Evolutionary conservation across 768 basidiomycete species (phyloP).

Genomic region (Tubosaeta sp.): DNA sequence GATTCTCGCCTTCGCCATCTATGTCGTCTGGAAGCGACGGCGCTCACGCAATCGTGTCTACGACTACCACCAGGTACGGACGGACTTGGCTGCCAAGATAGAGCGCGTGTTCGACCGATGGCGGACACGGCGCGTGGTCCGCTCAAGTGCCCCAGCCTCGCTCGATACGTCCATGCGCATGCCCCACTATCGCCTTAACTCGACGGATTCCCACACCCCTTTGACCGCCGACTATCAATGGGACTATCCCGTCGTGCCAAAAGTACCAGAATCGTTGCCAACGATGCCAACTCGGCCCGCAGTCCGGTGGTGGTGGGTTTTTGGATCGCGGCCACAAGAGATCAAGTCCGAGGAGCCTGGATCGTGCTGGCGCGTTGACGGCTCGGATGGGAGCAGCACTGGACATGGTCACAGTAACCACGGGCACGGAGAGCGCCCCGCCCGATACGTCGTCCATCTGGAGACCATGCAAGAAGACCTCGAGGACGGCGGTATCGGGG

Average conservation of each 20-base stretch:
- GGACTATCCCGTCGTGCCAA: slow-evolving; percentile 10
- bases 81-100: slow-evolving; percentile 13
- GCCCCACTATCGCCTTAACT: slow-evolving; percentile 18
- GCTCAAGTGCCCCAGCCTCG: slow-evolving; percentile 12
- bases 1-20: slow-evolving; percentile 16
- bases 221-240: slow-evolving; percentile 10
- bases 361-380: slow-evolving; percentile 23
- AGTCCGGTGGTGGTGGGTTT: slow-evolving; percentile 23
- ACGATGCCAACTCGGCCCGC: neutral
- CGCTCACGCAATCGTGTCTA: slow-evolving; percentile 2
- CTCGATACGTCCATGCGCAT: slow-evolving; percentile 22
- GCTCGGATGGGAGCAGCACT: slow-evolving; percentile 20
- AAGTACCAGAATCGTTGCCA: neutral
- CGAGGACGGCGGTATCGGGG: slow-evolving; percentile 6
- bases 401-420: slow-evolving; percentile 15
- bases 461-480: slow-evolving; percentile 8
- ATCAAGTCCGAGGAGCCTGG: slow-evolving; percentile 21
- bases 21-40: slow-evolving; percentile 24
- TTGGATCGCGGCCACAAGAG: slow-evolving; percentile 25
- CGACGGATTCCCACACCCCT: slow-evolving; percentile 28
- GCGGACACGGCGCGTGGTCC: slow-evolving; percentile 11
- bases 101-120: slow-evolving; percentile 13
- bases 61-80: slow-evolving; percentile 11
- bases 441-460: slow-evolving; percentile 4
- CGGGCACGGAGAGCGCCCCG: slow-evolving; percentile 1